Evolutionary conservation across 2,329 filamentous ascomycete genomes (phyloP), one percentile per base, ranked within the genome.

Genomic region (Pestalotiopsis sp.): DNA sequence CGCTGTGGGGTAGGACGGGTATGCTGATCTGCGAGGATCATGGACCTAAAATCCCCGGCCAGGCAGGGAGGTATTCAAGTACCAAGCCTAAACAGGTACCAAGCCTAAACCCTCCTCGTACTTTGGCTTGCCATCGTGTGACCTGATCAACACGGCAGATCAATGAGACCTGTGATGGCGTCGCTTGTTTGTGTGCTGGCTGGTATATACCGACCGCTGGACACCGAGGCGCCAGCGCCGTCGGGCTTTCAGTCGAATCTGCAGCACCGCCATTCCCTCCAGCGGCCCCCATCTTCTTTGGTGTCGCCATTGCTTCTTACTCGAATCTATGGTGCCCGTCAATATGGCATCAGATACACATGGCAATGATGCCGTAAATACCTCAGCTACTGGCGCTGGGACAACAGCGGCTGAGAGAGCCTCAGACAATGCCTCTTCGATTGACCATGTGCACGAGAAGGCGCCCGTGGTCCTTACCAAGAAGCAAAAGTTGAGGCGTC

Each of bases 401-500:
- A 52, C n/a, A n/a, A 52, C n/a, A 23, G 45, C 45, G 17, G 45
- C 45, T n/a, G 14, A 7, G 13, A 36, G 57, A 59, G 20, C 23
- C 1, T 27, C 57, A 17, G 71, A 73, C 39, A 74, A 72, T 23
- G 69, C 66, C 36, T 76, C 75, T 39, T 76, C 74, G 23, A 45
- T 31, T 4, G 75, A 76, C 57, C 74, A 77, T 59, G 73, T 76
- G 61, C 72, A 74, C 23, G 75, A 77, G 68, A 76, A 76, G 70
- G 67, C 70, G 20, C 70, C 57, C 1, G 73, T 67, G 2, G 70
- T 72, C 69, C 65, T 76, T 39, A 75, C 73, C 6, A 77, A 79
- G 71, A 76, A 75, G 68, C 75, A 84, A 67, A 83, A 80, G 68
- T 25, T 80, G 4, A 82, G 79, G 66, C 73, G 73, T 1, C 84